Conservation (phyloP, 169 alveolate species). For the Cryptosporidium tyzzeri region DNA sequence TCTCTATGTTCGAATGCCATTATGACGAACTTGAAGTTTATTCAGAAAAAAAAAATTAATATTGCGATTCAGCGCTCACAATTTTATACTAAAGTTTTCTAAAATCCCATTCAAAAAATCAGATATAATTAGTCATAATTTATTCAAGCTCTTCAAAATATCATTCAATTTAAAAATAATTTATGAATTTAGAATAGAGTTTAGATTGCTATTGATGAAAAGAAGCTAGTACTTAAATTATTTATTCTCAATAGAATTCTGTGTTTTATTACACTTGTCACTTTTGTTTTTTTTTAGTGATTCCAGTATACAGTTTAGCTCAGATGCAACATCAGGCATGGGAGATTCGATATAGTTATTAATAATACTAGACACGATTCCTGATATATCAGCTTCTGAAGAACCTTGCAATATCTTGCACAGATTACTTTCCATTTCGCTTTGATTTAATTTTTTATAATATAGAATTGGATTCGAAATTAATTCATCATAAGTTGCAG, state of each 20-base stretch:
- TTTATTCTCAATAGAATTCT: neutral
- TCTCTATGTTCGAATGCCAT: neutral
- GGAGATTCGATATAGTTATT: neutral
- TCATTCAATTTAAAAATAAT: too few relatives aligned
- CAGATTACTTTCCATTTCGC: neutral
- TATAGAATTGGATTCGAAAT: constrained; percentile 30
- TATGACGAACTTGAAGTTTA: neutral
- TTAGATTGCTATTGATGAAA: neutral
- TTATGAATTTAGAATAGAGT: neutral
- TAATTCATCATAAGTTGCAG: constrained; percentile 33
- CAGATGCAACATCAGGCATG: constrained; percentile 64
- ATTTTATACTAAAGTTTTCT: too few relatives aligned
- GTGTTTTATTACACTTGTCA: neutral
- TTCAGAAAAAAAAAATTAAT: neutral
- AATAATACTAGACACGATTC: constrained; percentile 28
- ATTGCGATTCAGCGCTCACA: neutral
- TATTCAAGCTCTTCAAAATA: too few relatives aligned
- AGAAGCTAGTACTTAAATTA: neutral
- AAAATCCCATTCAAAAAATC: neutral
- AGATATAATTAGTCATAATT: too few relatives aligned
- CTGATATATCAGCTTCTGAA: constrained; percentile 11
- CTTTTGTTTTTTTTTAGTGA: neutral
- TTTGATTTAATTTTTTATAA: neutral
- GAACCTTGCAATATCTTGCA: neutral
- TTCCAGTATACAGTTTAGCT: constrained; percentile 20